Evolutionary conservation across 192 early-diverging fungal species (phyloP).

Genomic region (Haplosporangium gracile): DNA sequence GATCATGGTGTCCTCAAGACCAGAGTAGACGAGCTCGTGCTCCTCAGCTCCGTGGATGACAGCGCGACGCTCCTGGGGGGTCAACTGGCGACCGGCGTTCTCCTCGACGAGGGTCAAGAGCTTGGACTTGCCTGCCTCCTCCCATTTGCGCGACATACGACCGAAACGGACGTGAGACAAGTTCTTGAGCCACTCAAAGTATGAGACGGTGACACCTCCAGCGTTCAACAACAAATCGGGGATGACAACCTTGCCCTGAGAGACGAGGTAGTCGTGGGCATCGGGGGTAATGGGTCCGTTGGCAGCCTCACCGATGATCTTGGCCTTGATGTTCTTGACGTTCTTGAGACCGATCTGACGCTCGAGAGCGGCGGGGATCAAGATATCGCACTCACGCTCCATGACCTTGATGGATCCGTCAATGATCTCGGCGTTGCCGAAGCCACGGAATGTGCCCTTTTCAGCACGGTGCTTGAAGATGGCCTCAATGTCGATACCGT

Average conservation of each 20-base stretch:
- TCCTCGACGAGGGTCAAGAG: constrained; percentile 80
- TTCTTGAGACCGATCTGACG: constrained; percentile 83
- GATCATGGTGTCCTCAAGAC: constrained; percentile 89
- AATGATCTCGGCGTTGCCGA: constrained; percentile 70
- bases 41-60: constrained; percentile 88
- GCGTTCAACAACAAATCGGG: constrained; percentile 86
- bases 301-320: constrained; percentile 87
- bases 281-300: constrained; percentile 87
- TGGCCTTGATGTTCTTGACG: constrained; percentile 81
- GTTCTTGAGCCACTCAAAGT: constrained; percentile 87
- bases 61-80: constrained; percentile 79
- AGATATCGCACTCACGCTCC: constrained; percentile 84
- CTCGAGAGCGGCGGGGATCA: constrained; percentile 88
- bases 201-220: constrained; percentile 88
- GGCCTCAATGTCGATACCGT: constrained; percentile 77
- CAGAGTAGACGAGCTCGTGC: constrained; percentile 88
- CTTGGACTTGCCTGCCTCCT: constrained; percentile 81
- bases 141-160: constrained; percentile 89
- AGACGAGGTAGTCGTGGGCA: constrained; percentile 75
- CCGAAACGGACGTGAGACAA: constrained; percentile 88
- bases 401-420: constrained; percentile 70
- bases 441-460: constrained; percentile 78
- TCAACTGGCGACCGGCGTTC: constrained; percentile 80
- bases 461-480: constrained; percentile 75
- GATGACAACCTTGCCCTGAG: constrained; percentile 73